phyloP scores from a whole-genome alignment of 208 protist genomes.

The Trypanosomatidae sp. region DNA sequence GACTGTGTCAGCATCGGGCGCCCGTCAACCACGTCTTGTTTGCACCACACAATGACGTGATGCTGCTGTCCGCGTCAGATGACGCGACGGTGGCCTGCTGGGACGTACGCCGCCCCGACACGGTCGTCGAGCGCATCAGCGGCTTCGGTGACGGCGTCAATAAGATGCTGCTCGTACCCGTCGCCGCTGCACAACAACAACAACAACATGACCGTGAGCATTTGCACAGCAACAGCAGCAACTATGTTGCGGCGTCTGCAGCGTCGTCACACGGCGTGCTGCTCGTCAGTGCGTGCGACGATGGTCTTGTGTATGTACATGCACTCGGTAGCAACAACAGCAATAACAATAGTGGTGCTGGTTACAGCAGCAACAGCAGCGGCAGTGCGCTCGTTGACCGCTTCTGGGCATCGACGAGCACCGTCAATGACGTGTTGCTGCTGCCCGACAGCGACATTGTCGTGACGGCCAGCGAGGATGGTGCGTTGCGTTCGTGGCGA shows the following conservation, averaged over 20 bases:
- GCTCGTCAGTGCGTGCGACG: conserved; percentile 67
- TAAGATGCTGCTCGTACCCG: conserved; percentile 47
- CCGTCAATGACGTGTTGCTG: conserved; percentile 67
- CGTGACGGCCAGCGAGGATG: conserved; percentile 66
- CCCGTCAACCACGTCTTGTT: conserved; percentile 72
- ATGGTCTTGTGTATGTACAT: conserved; percentile 72
- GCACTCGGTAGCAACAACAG: background rate
- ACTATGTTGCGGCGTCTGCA: too few relatives aligned
- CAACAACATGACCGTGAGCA: too few relatives aligned
- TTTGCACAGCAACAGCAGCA: too few relatives aligned
- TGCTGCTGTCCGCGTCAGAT: conserved; percentile 60
- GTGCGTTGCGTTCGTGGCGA: conserved; percentile 62
- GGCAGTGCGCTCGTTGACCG: conserved; percentile 40
- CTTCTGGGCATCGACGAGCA: conserved; percentile 52
- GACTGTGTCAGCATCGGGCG: conserved; percentile 28
- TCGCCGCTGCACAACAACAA: background rate
- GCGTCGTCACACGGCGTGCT: conserved; percentile 9
- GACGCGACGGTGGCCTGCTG: conserved; percentile 60
- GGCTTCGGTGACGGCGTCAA: conserved; percentile 73
- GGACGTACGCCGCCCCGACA: conserved; percentile 37
- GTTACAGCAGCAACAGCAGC: background rate
- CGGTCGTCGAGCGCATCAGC: conserved; percentile 17
- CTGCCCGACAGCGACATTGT: conserved; percentile 18
- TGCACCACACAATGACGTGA: conserved; percentile 12
- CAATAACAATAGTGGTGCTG: background rate